Percentiles rank a stretch among this genome's conserved stretches.
Conservation (phyloP, 306 rosid genomes). For the Vachellia pachyceras region DNA sequence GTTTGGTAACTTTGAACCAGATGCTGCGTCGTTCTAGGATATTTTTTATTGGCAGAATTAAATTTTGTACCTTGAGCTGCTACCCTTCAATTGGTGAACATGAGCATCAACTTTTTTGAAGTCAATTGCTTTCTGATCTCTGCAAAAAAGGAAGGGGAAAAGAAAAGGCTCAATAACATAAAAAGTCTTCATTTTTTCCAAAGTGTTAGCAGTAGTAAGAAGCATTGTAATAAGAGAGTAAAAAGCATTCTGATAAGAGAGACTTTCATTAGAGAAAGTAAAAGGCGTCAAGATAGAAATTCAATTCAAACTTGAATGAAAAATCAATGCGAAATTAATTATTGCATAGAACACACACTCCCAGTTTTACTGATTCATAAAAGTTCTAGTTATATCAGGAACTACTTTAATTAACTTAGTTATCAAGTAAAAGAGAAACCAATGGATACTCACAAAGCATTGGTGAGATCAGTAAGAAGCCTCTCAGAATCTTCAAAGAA, state of each 20-base stretch:
- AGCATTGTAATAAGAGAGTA: not conserved
- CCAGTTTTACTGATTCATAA: not conserved
- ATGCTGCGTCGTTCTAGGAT: not conserved
- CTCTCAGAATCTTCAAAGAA: constrained; percentile 97
- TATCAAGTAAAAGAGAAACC: not conserved
- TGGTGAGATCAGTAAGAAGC: constrained; percentile 88
- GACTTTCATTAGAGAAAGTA: not conserved
- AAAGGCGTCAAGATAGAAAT: not conserved
- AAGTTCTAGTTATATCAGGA: not conserved
- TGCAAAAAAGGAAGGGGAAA: constrained; percentile 41
- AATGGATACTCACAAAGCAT: constrained; percentile 67
- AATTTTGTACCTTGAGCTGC: constrained; percentile 85
- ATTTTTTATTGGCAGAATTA: constrained; percentile 18
- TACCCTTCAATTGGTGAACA: constrained; percentile 97
- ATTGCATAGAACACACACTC: not conserved
- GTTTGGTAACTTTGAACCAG: constrained; percentile 3
- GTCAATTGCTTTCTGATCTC: constrained; percentile 76
- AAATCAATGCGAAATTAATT: not conserved
- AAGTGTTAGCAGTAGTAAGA: not conserved
- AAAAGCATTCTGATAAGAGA: not conserved
- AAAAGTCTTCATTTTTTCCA: constrained; percentile 26
- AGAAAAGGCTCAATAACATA: constrained; percentile 34
- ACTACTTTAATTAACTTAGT: not conserved
- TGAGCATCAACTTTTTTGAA: constrained; percentile 91
- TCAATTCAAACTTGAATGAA: not conserved